Conservation (phyloP, 108 stramenopile genomes). For the Pseudonitzschia pungens region DNA sequence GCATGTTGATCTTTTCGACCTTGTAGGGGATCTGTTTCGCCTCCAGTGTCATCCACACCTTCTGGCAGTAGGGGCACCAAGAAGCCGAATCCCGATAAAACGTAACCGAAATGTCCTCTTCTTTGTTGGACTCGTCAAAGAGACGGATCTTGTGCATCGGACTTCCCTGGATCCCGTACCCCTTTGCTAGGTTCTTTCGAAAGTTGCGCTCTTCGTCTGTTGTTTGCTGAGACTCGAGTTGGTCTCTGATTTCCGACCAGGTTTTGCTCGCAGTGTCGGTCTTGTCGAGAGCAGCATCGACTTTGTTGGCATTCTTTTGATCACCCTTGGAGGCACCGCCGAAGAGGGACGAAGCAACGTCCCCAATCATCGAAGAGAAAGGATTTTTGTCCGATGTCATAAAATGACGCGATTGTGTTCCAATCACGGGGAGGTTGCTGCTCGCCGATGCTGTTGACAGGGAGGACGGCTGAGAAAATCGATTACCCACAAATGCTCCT, state of each 20-base stretch:
- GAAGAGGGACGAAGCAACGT: conserved; percentile 26
- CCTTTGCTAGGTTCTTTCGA: conserved; percentile 57
- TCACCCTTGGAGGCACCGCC: neutral
- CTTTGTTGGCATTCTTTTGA: neutral
- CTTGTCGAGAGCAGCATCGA: conserved; percentile 15
- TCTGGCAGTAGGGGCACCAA: conserved; percentile 92
- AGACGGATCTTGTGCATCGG: conserved; percentile 78
- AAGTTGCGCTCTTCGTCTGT: conserved; percentile 63
- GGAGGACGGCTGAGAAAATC: neutral
- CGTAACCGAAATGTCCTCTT: conserved; percentile 79
- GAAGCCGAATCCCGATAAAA: conserved; percentile 81
- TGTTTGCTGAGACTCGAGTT: conserved; percentile 43
- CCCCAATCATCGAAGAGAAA: conserved; percentile 30
- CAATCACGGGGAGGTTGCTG: neutral
- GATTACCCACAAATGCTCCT: conserved; percentile 9
- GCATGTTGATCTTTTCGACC: conserved; percentile 90
- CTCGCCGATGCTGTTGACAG: conserved; percentile 1
- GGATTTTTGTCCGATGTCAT: conserved; percentile 26
- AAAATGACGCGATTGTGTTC: neutral
- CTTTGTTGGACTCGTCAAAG: conserved; percentile 71
- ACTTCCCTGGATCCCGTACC: conserved; percentile 57
- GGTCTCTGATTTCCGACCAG: conserved; percentile 53
- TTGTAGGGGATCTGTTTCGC: conserved; percentile 86
- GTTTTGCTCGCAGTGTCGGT: neutral
- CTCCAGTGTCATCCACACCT: conserved; percentile 83